These are phyloP conservation scores for Quercus glauca DNA, from an alignment of 306 rosid species.

Conservation along the genomic window DNA sequence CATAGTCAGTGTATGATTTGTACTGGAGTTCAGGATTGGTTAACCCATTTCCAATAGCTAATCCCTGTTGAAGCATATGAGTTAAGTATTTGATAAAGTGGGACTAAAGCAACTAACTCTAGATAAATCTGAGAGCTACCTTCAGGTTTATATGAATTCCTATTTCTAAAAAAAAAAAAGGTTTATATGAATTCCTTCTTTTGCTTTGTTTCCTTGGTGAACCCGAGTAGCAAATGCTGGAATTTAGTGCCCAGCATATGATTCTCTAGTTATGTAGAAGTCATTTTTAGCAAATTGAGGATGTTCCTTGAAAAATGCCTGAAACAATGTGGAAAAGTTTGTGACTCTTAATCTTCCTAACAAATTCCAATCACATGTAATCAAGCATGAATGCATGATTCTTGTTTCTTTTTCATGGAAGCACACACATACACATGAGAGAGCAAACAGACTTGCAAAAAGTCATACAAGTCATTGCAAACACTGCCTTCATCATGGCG, in stretches of 20 bases:
- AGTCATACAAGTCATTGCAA: conserved; percentile 79
- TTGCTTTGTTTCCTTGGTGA: conserved; percentile 79
- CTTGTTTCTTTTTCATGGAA: neutral
- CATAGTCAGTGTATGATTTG: conserved; percentile 74
- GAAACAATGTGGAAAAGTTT: conserved; percentile 9
- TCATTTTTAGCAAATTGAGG: conserved; percentile 64
- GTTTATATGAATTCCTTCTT: conserved; percentile 73
- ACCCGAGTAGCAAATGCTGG: conserved; percentile 91
- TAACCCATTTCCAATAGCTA: conserved; percentile 87
- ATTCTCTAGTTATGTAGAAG: conserved; percentile 90
- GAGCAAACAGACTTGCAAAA: conserved; percentile 63
- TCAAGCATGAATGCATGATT: neutral
- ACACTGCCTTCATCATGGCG: conserved; percentile 79
- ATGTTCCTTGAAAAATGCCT: conserved; percentile 80
- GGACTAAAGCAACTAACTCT: conserved; percentile 1
- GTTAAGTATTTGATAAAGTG: neutral
- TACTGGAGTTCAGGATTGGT: conserved; percentile 86
- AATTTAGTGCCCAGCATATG: conserved; percentile 92
- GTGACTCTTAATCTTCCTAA: neutral
- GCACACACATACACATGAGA: neutral
- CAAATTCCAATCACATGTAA: neutral
- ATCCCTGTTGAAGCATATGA: conserved; percentile 52
- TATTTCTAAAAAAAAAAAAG: too few relatives aligned
- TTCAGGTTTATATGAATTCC: conserved; percentile 78
- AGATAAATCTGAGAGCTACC: conserved; percentile 28